phyloP scores from a whole-genome alignment of 176 grass and related monocot genomes.

The Urochloa ruziziensis region DNA sequence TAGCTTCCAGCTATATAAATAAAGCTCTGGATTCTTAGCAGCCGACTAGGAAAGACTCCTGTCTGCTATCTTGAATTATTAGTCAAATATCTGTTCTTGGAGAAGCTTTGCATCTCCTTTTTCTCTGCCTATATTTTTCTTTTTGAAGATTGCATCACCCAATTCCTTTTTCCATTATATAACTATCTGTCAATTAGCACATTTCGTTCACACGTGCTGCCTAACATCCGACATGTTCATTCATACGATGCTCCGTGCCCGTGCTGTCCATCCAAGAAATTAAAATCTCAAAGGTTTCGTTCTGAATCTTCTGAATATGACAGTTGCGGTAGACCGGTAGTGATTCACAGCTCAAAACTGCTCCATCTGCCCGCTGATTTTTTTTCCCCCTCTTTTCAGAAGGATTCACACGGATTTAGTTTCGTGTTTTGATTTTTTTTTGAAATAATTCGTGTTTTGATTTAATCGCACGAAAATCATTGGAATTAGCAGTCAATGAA shows the following conservation, averaged over 20 bases:
- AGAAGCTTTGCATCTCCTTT: neutral
- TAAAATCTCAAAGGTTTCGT: neutral
- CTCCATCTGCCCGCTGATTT: neutral
- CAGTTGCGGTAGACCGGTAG: neutral
- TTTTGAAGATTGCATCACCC: slow-evolving; percentile 10
- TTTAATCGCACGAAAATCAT: neutral
- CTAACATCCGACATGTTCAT: slow-evolving; percentile 14
- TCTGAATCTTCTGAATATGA: slow-evolving; percentile 5
- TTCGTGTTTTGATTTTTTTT: neutral
- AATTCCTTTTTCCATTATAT: neutral
- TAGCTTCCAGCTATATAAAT: neutral
- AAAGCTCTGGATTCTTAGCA: neutral
- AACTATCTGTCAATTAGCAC: neutral
- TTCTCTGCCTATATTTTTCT: neutral
- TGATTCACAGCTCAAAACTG: neutral
- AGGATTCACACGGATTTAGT: neutral
- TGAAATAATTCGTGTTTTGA: neutral
- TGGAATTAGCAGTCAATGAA: neutral
- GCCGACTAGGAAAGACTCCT: neutral
- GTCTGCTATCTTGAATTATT: neutral
- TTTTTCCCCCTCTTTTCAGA: neutral
- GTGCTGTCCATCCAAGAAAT: neutral
- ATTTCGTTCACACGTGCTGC: neutral
- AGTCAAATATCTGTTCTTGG: neutral
- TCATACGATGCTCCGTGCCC: neutral